Conservation (phyloP, 2,329 filamentous ascomycete species). For the Neonectria magnoliae region DNA sequence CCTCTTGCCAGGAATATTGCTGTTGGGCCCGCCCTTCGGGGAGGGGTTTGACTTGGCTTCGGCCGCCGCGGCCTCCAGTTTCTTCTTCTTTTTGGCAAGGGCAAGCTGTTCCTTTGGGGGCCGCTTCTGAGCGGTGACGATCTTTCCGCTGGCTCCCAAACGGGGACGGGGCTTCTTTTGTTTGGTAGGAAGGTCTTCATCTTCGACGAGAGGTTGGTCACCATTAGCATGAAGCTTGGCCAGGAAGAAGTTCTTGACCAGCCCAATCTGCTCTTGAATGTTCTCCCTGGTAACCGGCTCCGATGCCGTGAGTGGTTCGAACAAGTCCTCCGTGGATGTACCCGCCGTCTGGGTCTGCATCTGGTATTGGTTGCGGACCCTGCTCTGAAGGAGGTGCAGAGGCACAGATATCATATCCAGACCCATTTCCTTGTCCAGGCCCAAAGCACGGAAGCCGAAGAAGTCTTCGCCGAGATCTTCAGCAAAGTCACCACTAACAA, state of each 20-base stretch:
- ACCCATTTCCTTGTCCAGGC: conserved; percentile 90
- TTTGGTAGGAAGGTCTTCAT: conserved; percentile 93
- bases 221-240: conserved; percentile 86
- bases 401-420: conserved; percentile 90
- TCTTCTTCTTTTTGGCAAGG: conserved; percentile 88
- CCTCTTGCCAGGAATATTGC: conserved; percentile 63
- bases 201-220: conserved; percentile 85
- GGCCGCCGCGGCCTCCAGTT: conserved; percentile 71
- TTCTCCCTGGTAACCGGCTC: conserved; percentile 83
- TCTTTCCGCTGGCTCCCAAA: conserved; percentile 80
- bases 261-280: conserved; percentile 81
- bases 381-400: conserved; percentile 90
- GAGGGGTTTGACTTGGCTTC: conserved; percentile 55
- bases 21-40: conserved; percentile 49
- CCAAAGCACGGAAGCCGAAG: conserved; percentile 96
- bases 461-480: conserved; percentile 99
- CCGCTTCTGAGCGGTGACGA: conserved; percentile 83
- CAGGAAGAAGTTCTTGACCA: conserved; percentile 92
- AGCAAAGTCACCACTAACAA: conserved; percentile 95
- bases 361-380: conserved; percentile 87
- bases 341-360: conserved; percentile 74
- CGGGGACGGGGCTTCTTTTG: conserved; percentile 80
- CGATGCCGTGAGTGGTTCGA: conserved; percentile 74
- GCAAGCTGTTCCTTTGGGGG: conserved; percentile 85
- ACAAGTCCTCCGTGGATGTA: conserved; percentile 67